These are phyloP conservation scores for Ustilago xerochloae DNA, from an alignment of 1,284 basidiomycete genomes.

Conservation along the genomic window DNA sequence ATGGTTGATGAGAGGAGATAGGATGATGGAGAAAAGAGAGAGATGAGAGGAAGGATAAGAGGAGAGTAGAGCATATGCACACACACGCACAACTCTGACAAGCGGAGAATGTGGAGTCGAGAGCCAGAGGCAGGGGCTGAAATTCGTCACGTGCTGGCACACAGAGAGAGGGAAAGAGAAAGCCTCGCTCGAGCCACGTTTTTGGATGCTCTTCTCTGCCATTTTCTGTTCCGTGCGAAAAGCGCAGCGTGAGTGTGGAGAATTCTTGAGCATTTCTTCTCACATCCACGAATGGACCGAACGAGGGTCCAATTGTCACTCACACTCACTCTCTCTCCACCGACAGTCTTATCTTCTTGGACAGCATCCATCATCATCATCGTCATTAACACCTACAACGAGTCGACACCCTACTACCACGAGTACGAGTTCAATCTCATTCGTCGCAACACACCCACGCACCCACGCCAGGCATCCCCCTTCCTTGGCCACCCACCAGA, in stretches of 20 bases:
- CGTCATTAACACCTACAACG: background rate
- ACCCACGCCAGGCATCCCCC: too few relatives aligned
- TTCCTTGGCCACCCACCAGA: too few relatives aligned
- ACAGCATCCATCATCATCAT: background rate
- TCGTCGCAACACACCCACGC: too few relatives aligned
- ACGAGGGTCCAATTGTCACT: background rate
- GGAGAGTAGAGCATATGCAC: background rate
- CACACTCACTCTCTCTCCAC: too few relatives aligned
- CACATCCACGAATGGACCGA: too few relatives aligned
- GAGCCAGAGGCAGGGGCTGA: background rate
- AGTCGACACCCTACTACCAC: too few relatives aligned
- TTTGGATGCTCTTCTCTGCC: background rate
- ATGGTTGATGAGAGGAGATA: background rate
- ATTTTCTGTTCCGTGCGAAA: conserved; percentile 20
- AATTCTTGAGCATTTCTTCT: background rate
- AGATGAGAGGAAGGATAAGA: background rate
- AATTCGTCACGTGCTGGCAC: background rate
- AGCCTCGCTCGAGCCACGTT: conserved; percentile 27
- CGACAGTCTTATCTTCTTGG: too few relatives aligned
- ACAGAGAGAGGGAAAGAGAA: background rate
- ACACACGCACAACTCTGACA: background rate
- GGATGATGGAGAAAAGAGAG: background rate
- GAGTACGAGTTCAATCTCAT: too few relatives aligned
- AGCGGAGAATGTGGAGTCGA: conserved; percentile 10
- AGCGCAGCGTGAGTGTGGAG: background rate